Percentiles rank a stretch among this genome's conserved stretches.
Conservation (phyloP, 306 rosid genomes). For the Astragalus membranaceus region DNA sequence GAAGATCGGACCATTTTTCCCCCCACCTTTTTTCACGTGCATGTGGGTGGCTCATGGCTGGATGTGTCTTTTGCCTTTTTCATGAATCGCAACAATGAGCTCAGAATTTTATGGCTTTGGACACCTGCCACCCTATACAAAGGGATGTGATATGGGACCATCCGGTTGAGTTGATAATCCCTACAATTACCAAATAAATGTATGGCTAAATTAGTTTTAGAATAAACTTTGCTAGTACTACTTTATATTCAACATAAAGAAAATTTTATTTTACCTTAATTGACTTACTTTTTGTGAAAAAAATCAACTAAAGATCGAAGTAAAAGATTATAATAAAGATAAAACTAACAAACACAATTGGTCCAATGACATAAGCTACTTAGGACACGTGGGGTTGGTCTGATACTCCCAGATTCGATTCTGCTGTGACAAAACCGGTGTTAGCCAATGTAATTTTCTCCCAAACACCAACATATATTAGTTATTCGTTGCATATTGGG, state of each 20-base stretch:
- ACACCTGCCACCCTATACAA: neutral
- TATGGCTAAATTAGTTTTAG: neutral
- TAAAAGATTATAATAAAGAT: no score
- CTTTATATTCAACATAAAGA: neutral
- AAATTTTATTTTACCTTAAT: neutral
- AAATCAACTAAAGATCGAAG: no score
- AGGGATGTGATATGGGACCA: slow-evolving; percentile 20
- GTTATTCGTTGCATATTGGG: no score
- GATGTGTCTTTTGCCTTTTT: slow-evolving; percentile 5
- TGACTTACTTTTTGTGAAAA: no score
- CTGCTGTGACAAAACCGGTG: no score
- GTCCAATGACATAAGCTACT: no score
- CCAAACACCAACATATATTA: no score
- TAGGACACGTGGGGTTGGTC: no score
- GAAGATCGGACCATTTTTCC: neutral
- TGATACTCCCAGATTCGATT: no score
- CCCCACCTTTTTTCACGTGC: slow-evolving; percentile 2
- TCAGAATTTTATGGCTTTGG: slow-evolving; percentile 27
- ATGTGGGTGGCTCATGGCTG: neutral
- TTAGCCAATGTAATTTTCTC: no score
- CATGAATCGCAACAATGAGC: slow-evolving; percentile 17
- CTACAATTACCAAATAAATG: neutral
- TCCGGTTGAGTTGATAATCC: neutral
- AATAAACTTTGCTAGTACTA: neutral
- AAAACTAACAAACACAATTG: no score